Evolutionary conservation across 352 stramenopile genomes (phyloP).

Genomic region (Globisporangium spinosum): DNA sequence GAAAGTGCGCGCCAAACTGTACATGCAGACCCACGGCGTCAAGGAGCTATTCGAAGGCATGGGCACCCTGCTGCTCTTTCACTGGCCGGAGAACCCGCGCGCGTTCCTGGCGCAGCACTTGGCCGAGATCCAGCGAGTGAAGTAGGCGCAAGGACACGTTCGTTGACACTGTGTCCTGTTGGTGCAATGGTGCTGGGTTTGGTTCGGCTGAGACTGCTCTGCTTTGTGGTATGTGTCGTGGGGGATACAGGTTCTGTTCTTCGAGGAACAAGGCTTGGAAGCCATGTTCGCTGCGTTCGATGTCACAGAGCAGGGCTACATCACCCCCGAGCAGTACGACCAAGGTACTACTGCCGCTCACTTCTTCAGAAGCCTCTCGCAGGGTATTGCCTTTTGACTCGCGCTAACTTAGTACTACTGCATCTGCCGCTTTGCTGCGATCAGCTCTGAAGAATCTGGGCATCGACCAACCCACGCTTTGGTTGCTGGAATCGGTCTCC

Average conservation of each 20-base stretch:
- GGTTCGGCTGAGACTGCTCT: background rate
- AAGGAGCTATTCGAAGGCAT: conserved; percentile 66
- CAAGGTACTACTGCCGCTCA: conserved; percentile 29
- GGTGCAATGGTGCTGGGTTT: background rate
- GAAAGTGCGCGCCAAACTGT: conserved; percentile 57
- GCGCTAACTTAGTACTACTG: background rate
- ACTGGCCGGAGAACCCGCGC: conserved; percentile 55
- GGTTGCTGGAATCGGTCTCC: conserved; percentile 56
- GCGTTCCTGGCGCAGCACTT: conserved; percentile 61
- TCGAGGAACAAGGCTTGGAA: conserved; percentile 65
- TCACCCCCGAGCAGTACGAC: conserved; percentile 64
- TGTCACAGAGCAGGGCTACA: conserved; percentile 58
- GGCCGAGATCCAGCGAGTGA: conserved; percentile 46
- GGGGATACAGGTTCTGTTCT: conserved; percentile 49
- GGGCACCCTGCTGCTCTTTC: conserved; percentile 60
- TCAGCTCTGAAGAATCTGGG: conserved; percentile 54
- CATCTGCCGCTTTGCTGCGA: background rate
- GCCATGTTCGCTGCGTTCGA: conserved; percentile 79
- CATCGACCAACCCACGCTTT: conserved; percentile 61
- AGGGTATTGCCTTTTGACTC: background rate
- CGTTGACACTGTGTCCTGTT: background rate
- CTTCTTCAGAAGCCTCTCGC: background rate
- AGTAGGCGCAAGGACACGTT: conserved; percentile 56
- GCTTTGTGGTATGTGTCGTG: no score
- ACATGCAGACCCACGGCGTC: conserved; percentile 61